phyloP scores from a whole-genome alignment of 2,329 filamentous ascomycete genomes.

The Fusarium sp. region DNA sequence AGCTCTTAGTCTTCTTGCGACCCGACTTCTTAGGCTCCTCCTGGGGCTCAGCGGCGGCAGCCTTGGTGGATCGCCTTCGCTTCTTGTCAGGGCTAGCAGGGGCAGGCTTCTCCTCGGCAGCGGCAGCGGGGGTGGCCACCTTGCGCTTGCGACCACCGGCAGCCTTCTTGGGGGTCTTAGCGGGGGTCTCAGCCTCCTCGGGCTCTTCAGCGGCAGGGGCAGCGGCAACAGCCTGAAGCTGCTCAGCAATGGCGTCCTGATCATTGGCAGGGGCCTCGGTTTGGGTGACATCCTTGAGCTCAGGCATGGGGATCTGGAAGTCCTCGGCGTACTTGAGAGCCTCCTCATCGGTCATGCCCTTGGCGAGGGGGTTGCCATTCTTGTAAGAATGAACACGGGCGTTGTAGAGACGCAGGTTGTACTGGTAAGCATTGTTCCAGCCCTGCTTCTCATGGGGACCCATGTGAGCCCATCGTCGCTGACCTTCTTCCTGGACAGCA shows the following conservation, averaged over 20 bases:
- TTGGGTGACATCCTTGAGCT: constrained; percentile 58
- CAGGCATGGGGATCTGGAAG: constrained; percentile 66
- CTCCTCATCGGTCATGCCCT: constrained; percentile 71
- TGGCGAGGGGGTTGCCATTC: constrained; percentile 67
- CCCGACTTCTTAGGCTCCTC: constrained; percentile 72
- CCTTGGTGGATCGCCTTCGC: constrained; percentile 70
- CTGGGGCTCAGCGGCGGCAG: constrained; percentile 62
- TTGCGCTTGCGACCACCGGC: constrained; percentile 67
- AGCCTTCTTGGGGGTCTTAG: constrained; percentile 71
- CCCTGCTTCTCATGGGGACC: constrained; percentile 76
- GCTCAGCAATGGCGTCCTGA: constrained; percentile 69
- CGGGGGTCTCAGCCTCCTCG: constrained; percentile 60
- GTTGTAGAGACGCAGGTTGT: constrained; percentile 75
- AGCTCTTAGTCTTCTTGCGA: constrained; percentile 68
- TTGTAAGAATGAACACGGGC: constrained; percentile 75
- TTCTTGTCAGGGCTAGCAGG: constrained; percentile 72
- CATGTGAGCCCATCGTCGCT: constrained; percentile 87
- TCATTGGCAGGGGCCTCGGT: constrained; percentile 56
- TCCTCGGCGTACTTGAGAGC: constrained; percentile 71
- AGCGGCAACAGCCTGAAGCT: constrained; percentile 62
- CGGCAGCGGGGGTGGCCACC: constrained; percentile 61
- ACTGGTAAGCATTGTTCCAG: constrained; percentile 76
- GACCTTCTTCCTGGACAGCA: constrained; percentile 88
- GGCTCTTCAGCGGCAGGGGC: constrained; percentile 53
- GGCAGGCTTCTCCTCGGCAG: constrained; percentile 56